phyloP scores from a whole-genome alignment of 257 asterid species.

The Solanum paucissectum region DNA sequence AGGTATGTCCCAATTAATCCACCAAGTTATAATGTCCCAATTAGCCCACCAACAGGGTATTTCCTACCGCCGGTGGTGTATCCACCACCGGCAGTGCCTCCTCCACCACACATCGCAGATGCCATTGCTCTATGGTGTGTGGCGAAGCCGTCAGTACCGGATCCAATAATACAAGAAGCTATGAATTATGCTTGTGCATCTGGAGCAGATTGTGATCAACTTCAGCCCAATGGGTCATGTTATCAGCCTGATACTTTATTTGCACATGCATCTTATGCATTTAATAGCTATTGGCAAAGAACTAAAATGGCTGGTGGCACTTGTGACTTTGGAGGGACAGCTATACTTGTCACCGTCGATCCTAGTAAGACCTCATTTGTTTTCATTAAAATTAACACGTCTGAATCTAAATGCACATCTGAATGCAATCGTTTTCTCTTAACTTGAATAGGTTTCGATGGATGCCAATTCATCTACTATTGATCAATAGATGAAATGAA shows the following conservation, averaged over 20 bases:
- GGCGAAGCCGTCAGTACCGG: slow-evolving; percentile 89
- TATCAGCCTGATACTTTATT: slow-evolving; percentile 61
- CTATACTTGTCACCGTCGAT: slow-evolving; percentile 78
- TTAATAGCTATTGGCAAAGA: slow-evolving; percentile 87
- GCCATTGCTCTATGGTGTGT: slow-evolving; percentile 71
- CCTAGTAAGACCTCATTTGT: slow-evolving; percentile 45
- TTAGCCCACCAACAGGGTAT: background rate
- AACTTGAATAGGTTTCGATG: slow-evolving; percentile 51
- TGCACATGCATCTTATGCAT: slow-evolving; percentile 90
- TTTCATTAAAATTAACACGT: too few relatives aligned
- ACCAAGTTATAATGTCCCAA: slow-evolving; percentile 12
- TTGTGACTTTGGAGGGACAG: slow-evolving; percentile 92
- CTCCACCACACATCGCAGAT: slow-evolving; percentile 49
- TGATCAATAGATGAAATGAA: slow-evolving; percentile 9
- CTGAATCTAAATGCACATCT: background rate
- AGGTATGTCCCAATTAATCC: slow-evolving; percentile 10
- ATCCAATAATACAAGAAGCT: slow-evolving; percentile 81
- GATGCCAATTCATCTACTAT: slow-evolving; percentile 56
- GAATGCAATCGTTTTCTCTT: background rate
- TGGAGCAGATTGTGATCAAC: slow-evolving; percentile 75
- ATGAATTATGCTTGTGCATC: slow-evolving; percentile 92
- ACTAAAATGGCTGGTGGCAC: slow-evolving; percentile 65
- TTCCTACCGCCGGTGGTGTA: slow-evolving; percentile 72
- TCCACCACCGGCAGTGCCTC: slow-evolving; percentile 79
- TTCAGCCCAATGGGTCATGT: slow-evolving; percentile 66